Evolutionary conservation across 169 alveolate species (phyloP).

Genomic region (Cryptosporidium xiaoi): DNA sequence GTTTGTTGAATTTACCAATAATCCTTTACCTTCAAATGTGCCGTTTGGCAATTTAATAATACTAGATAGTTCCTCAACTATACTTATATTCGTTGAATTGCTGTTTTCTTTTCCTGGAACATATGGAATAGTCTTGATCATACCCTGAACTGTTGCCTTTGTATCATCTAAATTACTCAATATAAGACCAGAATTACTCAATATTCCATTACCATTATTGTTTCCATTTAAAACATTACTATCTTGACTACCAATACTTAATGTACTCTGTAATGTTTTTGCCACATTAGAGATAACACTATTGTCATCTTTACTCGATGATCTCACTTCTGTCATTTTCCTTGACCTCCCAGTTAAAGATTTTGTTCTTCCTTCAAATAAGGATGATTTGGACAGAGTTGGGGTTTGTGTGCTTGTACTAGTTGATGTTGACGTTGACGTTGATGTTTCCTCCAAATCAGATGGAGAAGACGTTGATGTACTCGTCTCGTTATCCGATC

Average conservation of each 20-base stretch:
- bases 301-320: slow-evolving; percentile 5
- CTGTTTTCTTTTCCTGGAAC: slow-evolving; percentile 37
- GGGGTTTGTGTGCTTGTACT: background rate
- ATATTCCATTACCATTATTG: slow-evolving; percentile 8
- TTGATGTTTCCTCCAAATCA: slow-evolving; percentile 1
- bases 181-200: slow-evolving; percentile 2
- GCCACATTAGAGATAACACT: slow-evolving; percentile 19
- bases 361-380: background rate
- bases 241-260: background rate
- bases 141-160: slow-evolving; percentile 59
- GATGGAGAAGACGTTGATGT: slow-evolving; percentile 1
- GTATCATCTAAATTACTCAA: slow-evolving; percentile 63
- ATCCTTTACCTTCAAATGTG: slow-evolving; percentile 13
- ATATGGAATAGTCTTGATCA: slow-evolving; percentile 64
- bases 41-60: slow-evolving; percentile 18
- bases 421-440: background rate
- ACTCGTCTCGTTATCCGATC: background rate
- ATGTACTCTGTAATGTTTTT: slow-evolving; percentile 12
- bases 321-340: slow-evolving; percentile 4
- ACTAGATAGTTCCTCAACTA: slow-evolving; percentile 38
- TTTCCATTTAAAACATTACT: too few species aligned
- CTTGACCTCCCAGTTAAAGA: background rate
- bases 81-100: background rate
- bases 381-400: background rate
- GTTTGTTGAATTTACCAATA: slow-evolving; percentile 16